These are phyloP conservation scores for Backusella westeae DNA, from an alignment of 192 early-diverging fungal genomes.

Conservation along the genomic window DNA sequence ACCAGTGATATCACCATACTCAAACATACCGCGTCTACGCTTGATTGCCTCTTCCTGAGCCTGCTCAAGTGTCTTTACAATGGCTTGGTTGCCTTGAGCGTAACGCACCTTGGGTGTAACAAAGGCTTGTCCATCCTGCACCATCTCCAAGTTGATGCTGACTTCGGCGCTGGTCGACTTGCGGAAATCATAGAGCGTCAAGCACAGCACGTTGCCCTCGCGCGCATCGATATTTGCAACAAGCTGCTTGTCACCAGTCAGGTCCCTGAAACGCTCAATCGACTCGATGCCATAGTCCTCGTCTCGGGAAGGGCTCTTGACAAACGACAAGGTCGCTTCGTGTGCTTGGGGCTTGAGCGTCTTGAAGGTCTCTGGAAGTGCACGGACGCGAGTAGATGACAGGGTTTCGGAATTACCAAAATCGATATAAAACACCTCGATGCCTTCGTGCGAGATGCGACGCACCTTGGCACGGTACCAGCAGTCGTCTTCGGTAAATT, in stretches of 20 bases:
- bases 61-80: slow-evolving; percentile 63
- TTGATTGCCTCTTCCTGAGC: slow-evolving; percentile 67
- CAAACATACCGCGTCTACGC: slow-evolving; percentile 58
- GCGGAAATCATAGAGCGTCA: slow-evolving; percentile 67
- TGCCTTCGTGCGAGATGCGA: slow-evolving; percentile 58
- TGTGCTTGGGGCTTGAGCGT: slow-evolving; percentile 70
- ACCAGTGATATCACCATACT: slow-evolving; percentile 57
- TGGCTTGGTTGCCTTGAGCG: slow-evolving; percentile 50
- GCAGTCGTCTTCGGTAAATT: slow-evolving; percentile 84
- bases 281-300: slow-evolving; percentile 80
- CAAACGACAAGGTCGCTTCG: slow-evolving; percentile 83
- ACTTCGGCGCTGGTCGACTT: slow-evolving; percentile 59
- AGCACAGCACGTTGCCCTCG: slow-evolving; percentile 49
- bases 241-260: slow-evolving; percentile 58
- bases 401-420: slow-evolving; percentile 93
- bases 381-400: slow-evolving; percentile 64
- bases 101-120: slow-evolving; percentile 50
- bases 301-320: slow-evolving; percentile 59
- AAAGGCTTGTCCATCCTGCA: slow-evolving; percentile 60
- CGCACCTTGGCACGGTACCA: slow-evolving; percentile 91
- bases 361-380: slow-evolving; percentile 73
- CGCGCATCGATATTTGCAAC: slow-evolving; percentile 76
- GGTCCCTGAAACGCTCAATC: slow-evolving; percentile 64
- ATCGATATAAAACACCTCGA: slow-evolving; percentile 85
- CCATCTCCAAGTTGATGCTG: slow-evolving; percentile 68